Evolutionary conservation across 331 rosid genomes (phyloP), one percentile per base, ranked within the genome.

Genomic region (Pyrus hybrid): DNA sequence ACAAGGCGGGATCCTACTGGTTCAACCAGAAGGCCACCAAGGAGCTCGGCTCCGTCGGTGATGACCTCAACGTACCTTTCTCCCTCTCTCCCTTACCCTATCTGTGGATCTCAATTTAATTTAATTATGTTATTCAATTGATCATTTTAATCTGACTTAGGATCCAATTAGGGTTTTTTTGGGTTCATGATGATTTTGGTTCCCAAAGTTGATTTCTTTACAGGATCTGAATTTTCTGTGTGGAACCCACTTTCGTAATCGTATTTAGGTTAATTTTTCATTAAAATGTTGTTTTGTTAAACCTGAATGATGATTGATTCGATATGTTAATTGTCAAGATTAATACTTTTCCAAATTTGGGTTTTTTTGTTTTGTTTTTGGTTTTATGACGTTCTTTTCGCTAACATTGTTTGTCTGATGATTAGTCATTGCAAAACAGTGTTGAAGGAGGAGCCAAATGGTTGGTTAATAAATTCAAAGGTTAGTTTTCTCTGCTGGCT

Each of bases 381-480:
- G 47, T 21, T 71, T 43, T 73, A 60, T 66, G 63, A 35, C 43
- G 5, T 21, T 43, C 76, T 73, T 58, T 80, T 7, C 72, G n/a
- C 75, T 85, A 71, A 84, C 88, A 20, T 68, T 65, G 84, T 71
- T 29, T 70, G 14, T 47, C 35, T 72, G 43, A 68, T 81, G 33
- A 63, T 62, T 76, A 92, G 99, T 92, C 99, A 22, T 47, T 95
- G 71, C 88, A 93, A 62, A 80, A 72, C 74, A 92, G 88, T 71
- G 83, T 95, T 37, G 90, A 85, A 83, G 97, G 86, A 62, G 99
- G 97, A 82, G 80, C 99, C 62, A 90, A 83, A 80, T 95, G 99
- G 99, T 64, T 95, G 81, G 96, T 95, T 78, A 92, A 88, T 89
- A 92, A 95, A 76, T 41, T 95, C 57, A 92, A 92, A 92, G 99